Base-by-base conservation (phyloP, 805 yeast species). In the Metschnikowia baotianmanensis region DNA sequence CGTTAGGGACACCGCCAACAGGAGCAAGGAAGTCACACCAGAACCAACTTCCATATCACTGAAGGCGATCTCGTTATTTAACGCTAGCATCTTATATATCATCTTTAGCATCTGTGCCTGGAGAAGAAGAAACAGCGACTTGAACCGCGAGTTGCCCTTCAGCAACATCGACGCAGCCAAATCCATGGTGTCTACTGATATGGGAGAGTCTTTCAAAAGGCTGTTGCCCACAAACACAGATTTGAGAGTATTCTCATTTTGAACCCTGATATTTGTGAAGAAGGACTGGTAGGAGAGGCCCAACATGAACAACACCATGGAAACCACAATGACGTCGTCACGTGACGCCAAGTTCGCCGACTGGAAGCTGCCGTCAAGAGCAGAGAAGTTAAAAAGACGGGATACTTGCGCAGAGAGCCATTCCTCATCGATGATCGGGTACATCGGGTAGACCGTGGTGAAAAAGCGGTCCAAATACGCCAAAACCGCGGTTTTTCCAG, bases 41-140 rank as follows among this genome's bases (percentile, higher is more conserved):
- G 32, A 39, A 10, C 34, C 34, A 4, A 40, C 46, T 11, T 43
- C 50, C 20, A 33, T 13, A 22, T 33, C 36, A 22, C 38, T 40
- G 30, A 31, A 30, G 1, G 47, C 50, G 42, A 36, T 36, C 13
- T 43, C 58, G 20, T 35, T 43, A 13, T 56, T 59, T 4, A 48
- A 49, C 1, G 59, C 47, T 17, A 34, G 29, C 31, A 46, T 30
- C 13, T 42, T 36, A 31, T 36, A 35, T 8, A 48, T 39, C 23
- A 45, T 43, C 23, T 37, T 36, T 32, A 57, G 38, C 27, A 50
- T 43, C 9, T 40, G 36, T 9, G 59, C 59, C 33, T 56, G 61
- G 11, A 57, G 40, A 8, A 48, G 47, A 11, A 39, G 19, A 17
- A 57, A 36, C 26, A 44, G 42, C 6, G 43, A 39, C 31, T 41